Conservation (phyloP, 1,139 yeast species). For the Geotrichum reessii region DNA sequence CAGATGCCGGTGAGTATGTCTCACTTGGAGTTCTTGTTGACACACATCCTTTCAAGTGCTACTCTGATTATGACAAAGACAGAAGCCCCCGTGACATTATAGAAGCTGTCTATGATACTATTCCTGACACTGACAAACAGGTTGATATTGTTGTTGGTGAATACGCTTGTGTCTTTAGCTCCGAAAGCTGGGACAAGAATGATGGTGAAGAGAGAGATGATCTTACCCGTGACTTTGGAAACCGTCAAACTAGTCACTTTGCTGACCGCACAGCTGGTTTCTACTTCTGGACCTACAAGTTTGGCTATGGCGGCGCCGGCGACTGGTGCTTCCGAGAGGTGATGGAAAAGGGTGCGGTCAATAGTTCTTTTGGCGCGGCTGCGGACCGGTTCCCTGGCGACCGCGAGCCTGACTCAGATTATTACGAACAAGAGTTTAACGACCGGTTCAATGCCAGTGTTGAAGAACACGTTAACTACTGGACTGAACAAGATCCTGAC, state of each 20-base stretch:
- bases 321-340: slow-evolving; percentile 90
- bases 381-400: slow-evolving; percentile 2
- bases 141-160: slow-evolving; percentile 83
- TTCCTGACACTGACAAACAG: slow-evolving; percentile 48
- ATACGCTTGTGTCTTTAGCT: slow-evolving; percentile 80
- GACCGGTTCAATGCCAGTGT: slow-evolving; percentile 40
- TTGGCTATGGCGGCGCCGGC: slow-evolving; percentile 84
- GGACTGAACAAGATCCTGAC: slow-evolving; percentile 55
- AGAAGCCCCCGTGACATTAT: slow-evolving; percentile 63
- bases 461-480: slow-evolving; percentile 53
- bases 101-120: slow-evolving; percentile 47
- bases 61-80: slow-evolving; percentile 62
- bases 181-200: slow-evolving; percentile 58
- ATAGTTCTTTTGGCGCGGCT: slow-evolving; percentile 6
- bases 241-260: slow-evolving; percentile 43
- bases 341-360: slow-evolving; percentile 55
- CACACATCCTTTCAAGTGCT: slow-evolving; percentile 79
- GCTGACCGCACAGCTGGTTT: slow-evolving; percentile 59
- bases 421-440: slow-evolving; percentile 38
- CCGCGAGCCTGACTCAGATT: slow-evolving; percentile 7
- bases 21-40: slow-evolving; percentile 67
- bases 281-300: slow-evolving; percentile 87
- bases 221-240: slow-evolving; percentile 41
- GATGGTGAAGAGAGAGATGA: slow-evolving; percentile 40
- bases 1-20: slow-evolving; percentile 20